Conservation (phyloP, 495 filamentous ascomycete species). For the Oidiodendron maius region DNA sequence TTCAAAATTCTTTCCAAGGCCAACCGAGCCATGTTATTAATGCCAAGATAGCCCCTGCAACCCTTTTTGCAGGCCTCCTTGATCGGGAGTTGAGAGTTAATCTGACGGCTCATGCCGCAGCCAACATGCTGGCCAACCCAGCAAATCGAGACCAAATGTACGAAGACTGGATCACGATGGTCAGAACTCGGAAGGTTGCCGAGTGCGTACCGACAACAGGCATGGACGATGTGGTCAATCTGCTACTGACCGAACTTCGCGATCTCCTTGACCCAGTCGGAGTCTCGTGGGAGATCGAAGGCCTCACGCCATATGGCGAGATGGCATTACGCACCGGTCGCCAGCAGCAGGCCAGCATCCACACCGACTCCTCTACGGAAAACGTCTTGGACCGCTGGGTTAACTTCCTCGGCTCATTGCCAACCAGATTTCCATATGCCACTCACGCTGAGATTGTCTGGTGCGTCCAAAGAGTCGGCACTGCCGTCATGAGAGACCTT, state of each 20-base stretch:
- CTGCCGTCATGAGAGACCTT: slow-evolving; percentile 67
- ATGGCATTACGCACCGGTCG: slow-evolving; percentile 36
- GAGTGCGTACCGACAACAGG: slow-evolving; percentile 54
- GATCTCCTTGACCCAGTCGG: slow-evolving; percentile 60
- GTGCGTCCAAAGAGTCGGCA: slow-evolving; percentile 62
- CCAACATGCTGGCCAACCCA: slow-evolving; percentile 66
- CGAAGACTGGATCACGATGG: slow-evolving; percentile 76
- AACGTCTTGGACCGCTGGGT: slow-evolving; percentile 84
- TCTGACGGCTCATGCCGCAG: slow-evolving; percentile 78
- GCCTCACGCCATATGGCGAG: slow-evolving; percentile 47
- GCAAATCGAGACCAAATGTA: slow-evolving; percentile 87
- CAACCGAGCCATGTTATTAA: slow-evolving; percentile 77
- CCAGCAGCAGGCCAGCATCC: slow-evolving; percentile 22
- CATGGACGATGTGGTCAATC: slow-evolving; percentile 62
- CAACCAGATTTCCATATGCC: slow-evolving; percentile 66
- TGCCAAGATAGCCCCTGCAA: slow-evolving; percentile 81
- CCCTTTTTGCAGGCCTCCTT: slow-evolving; percentile 79
- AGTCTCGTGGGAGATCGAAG: slow-evolving; percentile 48
- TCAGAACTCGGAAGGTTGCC: slow-evolving; percentile 64
- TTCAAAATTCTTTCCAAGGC: slow-evolving; percentile 70
- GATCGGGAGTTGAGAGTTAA: slow-evolving; percentile 87
- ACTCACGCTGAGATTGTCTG: slow-evolving; percentile 60
- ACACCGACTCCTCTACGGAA: slow-evolving; percentile 37
- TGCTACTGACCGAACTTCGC: slow-evolving; percentile 70
- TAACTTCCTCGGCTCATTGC: slow-evolving; percentile 69